Evolutionary conservation across 495 filamentous ascomycete species (phyloP).

Genomic region (Aspergillus heteromorphus): DNA sequence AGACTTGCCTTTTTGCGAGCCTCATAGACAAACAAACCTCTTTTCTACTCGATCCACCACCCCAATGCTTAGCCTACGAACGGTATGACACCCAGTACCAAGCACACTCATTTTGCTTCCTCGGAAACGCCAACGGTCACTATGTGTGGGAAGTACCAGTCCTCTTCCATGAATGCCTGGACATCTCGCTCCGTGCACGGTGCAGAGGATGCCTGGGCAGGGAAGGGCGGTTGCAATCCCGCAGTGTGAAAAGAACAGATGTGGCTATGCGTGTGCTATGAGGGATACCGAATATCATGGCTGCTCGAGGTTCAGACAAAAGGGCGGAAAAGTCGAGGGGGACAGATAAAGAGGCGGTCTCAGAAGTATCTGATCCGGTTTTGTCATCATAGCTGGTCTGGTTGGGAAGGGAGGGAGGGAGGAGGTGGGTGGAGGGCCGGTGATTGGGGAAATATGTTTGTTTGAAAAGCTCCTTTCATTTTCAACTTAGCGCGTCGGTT

Average conservation of each 20-base stretch:
- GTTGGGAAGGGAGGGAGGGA: too few species aligned
- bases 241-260: not conserved
- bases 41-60: not conserved
- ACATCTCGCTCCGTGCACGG: constrained; percentile 1
- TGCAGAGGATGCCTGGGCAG: not conserved
- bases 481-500: constrained; percentile 47
- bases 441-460: not conserved
- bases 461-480: constrained; percentile 1
- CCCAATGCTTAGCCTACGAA: not conserved
- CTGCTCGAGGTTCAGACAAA: not conserved
- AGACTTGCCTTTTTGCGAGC: constrained; percentile 49
- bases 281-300: not conserved
- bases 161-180: not conserved
- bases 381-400: constrained; percentile 42
- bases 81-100: not conserved
- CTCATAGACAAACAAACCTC: constrained; percentile 29
- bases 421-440: not conserved
- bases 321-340: constrained; percentile 2
- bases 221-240: constrained; percentile 25
- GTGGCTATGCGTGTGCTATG: constrained; percentile 1
- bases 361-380: constrained; percentile 49
- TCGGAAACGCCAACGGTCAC: not conserved
- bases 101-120: not conserved
- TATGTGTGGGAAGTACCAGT: constrained; percentile 2
- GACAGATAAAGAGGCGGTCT: constrained; percentile 20